Evolutionary conservation across 129 eudicot genomes (phyloP).

Genomic region (Chrysanthemum seticuspe): DNA sequence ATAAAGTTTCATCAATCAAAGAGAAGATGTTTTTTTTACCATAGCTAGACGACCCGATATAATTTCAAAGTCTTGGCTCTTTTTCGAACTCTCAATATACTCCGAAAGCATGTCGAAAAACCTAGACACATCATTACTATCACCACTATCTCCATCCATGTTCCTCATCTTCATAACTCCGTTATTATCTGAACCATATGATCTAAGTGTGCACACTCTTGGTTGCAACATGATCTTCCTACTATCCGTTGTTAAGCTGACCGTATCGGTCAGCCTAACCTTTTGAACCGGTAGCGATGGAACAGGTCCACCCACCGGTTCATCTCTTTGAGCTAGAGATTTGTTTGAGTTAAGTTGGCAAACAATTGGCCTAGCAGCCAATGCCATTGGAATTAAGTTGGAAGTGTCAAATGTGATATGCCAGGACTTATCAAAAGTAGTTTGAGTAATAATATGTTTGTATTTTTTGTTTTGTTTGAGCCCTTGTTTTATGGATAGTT

Average conservation of each 20-base stretch:
- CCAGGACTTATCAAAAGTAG: neutral
- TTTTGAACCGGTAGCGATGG: conserved; percentile 39
- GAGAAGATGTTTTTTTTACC: conserved; percentile 34
- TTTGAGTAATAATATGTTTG: conserved; percentile 10
- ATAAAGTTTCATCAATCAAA: too few species aligned
- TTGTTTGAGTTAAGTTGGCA: conserved; percentile 45
- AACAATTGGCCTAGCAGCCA: conserved; percentile 51
- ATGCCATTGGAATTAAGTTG: conserved; percentile 41
- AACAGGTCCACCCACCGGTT: conserved; percentile 10
- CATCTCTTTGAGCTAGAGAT: conserved; percentile 34
- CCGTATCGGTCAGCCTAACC: conserved; percentile 21
- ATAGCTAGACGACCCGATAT: conserved; percentile 94
- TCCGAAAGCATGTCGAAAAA: conserved; percentile 71
- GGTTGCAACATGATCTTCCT: conserved; percentile 83
- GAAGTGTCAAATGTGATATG: conserved; percentile 10
- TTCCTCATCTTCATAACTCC: conserved; percentile 46
- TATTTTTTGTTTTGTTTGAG: neutral
- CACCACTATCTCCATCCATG: conserved; percentile 19
- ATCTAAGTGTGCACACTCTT: conserved; percentile 74
- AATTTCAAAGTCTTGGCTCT: conserved; percentile 84
- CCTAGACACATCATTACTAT: conserved; percentile 46
- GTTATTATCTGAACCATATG: conserved; percentile 59
- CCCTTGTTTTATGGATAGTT: conserved; percentile 1
- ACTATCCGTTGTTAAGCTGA: conserved; percentile 13
- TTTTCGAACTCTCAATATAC: conserved; percentile 83